Evolutionary conservation across 139 green algal genomes (phyloP), one percentile per base, ranked within the genome.

Genomic region (Closterium sp.): DNA sequence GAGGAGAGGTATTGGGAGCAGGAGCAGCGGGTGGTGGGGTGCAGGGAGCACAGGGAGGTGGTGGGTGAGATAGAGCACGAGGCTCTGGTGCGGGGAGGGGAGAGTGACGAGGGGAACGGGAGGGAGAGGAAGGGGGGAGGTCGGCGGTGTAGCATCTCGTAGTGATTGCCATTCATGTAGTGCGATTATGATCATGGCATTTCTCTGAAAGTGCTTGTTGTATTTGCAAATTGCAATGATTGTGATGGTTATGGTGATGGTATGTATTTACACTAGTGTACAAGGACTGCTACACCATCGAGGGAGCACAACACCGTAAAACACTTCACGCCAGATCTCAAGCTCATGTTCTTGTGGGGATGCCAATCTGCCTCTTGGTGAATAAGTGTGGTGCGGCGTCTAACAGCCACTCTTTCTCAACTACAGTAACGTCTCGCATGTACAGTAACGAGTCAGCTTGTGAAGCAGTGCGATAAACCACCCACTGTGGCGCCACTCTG

Each of bases 21-120:
- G n/a, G 23, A 43, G 34, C 33, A 90, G 36, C 34, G 23, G 30
- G 33, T 34, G 25, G 36, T 92, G 8, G 89, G 89, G 4, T 92
- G 55, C 32, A 92, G 66, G 33, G 89, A 92, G 83, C 89, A 92
- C 31, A 69, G 64, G 25, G 89, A 89, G 19, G 90, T 92, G 34
- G 83, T 90, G 6, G 76, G 25, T 28, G 76, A 92, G 28, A 92
- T 92, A 33, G 25, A 30, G 23, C 87, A 91, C 33, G 34, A 91
- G 81, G 87, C 35, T 1, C 25, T 76, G 55, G 55, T 19, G 55
- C 0, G 55, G 55, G 55, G 55, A 76, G 55, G 25, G 55, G n/a
- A n/a, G n/a, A 19, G 55, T 16, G 55, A 76, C 25, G 55, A 76
- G 23, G 23, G 55, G 55, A 76, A 76, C 16, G 55, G 16, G 55